Conservation (phyloP, 2,329 filamentous ascomycete species). For the Thielaviopsis musarum region DNA sequence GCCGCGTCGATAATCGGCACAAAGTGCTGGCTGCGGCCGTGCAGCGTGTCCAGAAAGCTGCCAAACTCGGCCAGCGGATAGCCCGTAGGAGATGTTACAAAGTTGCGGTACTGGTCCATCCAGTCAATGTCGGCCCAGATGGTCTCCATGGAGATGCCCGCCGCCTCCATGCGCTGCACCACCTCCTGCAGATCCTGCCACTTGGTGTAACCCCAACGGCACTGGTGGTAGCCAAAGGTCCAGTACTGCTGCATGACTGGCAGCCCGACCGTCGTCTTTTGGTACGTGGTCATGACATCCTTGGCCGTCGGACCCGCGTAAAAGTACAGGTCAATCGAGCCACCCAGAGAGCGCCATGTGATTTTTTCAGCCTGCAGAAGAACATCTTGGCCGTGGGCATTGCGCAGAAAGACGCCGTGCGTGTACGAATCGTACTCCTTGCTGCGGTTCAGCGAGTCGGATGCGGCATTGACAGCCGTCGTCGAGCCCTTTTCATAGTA, state of each 20-base stretch:
- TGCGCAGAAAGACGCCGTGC: slow-evolving; percentile 63
- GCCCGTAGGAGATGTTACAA: slow-evolving; percentile 42
- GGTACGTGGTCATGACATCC: slow-evolving; percentile 55
- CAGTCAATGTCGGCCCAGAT: slow-evolving; percentile 63
- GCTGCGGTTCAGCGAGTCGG: slow-evolving; percentile 22
- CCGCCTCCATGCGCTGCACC: slow-evolving; percentile 46
- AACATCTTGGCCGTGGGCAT: slow-evolving; percentile 60
- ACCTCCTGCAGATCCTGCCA: slow-evolving; percentile 52
- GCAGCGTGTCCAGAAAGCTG: slow-evolving; percentile 39
- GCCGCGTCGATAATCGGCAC: slow-evolving; percentile 60
- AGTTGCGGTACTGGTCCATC: slow-evolving; percentile 39
- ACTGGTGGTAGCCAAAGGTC: slow-evolving; percentile 69
- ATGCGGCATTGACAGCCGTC: slow-evolving; percentile 32
- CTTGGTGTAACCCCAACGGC: slow-evolving; percentile 55
- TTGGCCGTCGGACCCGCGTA: slow-evolving; percentile 54
- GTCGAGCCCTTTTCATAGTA: slow-evolving; percentile 44
- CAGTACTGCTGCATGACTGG: slow-evolving; percentile 71
- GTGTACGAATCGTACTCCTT: slow-evolving; percentile 47
- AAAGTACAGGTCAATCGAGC: slow-evolving; percentile 65
- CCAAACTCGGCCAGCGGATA: slow-evolving; percentile 8
- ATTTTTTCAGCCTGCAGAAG: slow-evolving; percentile 45
- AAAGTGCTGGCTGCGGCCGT: slow-evolving; percentile 48
- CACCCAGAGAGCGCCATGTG: slow-evolving; percentile 60
- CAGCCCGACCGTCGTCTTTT: slow-evolving; percentile 46
- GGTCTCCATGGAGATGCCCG: slow-evolving; percentile 53